Percentiles rank a stretch among this genome's conserved stretches.
phyloP scores from a whole-genome alignment of 345 rosid genomes.

The Euphorbia tirucalli region DNA sequence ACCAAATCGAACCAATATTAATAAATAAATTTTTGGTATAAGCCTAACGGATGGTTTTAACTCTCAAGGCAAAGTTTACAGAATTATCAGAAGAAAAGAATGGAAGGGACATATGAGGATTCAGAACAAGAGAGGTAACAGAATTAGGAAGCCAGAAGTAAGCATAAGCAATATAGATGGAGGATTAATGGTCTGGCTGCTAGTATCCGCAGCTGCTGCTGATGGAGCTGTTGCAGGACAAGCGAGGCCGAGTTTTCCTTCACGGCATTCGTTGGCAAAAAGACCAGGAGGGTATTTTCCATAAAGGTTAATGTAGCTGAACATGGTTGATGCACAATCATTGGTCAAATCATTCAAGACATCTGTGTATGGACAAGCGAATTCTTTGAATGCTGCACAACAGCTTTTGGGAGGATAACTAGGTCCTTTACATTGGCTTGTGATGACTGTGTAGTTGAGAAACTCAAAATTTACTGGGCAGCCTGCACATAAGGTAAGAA shows the following conservation, averaged over 20 bases:
- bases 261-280: conserved; percentile 18
- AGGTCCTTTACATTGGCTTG: conserved; percentile 30
- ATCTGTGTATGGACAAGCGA: conserved; percentile 23
- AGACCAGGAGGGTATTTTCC: conserved; percentile 32
- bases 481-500: conserved; percentile 17
- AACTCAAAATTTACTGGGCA: conserved; percentile 31
- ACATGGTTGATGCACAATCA: conserved; percentile 32
- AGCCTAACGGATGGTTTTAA: neutral
- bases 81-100: neutral
- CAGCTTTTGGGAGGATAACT: conserved; percentile 13
- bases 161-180: conserved; percentile 16
- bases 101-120: neutral
- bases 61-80: neutral
- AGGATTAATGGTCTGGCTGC: neutral
- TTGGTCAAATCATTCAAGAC: conserved; percentile 22
- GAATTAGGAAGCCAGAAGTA: neutral
- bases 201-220: neutral
- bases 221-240: conserved; percentile 25
- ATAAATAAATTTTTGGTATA: neutral
- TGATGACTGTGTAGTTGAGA: conserved; percentile 28
- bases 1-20: neutral
- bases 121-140: conserved; percentile 17
- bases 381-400: conserved; percentile 21
- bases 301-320: conserved; percentile 32
- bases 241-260: conserved; percentile 23